A percentile compares a stretch with the other conserved stretches of the same genome.
Conservation (phyloP, 2,329 filamentous ascomycete species). For the Arthrobotrys entomopaga region DNA sequence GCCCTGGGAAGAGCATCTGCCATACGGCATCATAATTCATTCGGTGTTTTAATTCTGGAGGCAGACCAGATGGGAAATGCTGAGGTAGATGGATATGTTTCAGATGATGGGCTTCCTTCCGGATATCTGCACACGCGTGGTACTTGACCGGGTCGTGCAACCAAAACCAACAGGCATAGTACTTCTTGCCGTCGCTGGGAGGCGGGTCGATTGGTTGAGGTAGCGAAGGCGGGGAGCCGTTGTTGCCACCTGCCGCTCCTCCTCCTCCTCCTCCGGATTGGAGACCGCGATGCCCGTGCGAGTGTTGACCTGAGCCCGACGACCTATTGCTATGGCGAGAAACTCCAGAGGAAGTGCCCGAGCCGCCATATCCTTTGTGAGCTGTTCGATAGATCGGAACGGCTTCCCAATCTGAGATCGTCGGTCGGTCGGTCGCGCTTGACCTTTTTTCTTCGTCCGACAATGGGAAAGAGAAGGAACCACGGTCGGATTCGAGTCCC, state of each 20-base stretch:
- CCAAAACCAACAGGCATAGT: conserved; percentile 53
- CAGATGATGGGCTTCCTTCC: conserved; percentile 45
- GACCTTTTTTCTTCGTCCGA: conserved; percentile 2
- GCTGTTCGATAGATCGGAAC: conserved; percentile 28
- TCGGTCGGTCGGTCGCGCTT: conserved; percentile 4
- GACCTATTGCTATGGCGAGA: conserved; percentile 31
- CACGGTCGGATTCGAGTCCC: conserved; percentile 22
- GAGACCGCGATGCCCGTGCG: conserved; percentile 25
- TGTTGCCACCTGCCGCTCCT: conserved; percentile 34
- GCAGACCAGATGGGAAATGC: conserved; percentile 37
- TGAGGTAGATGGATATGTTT: conserved; percentile 44
- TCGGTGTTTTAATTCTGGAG: conserved; percentile 24
- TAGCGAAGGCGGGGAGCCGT: conserved; percentile 35
- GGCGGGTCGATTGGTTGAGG: conserved; percentile 47
- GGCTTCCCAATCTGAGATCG: conserved; percentile 33
- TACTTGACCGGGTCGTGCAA: conserved; percentile 41
- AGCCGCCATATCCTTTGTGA: conserved; percentile 24
- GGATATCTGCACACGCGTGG: conserved; percentile 38
- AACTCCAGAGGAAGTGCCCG: conserved; percentile 28
- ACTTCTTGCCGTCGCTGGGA: conserved; percentile 41
- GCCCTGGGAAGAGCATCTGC: conserved; percentile 30
- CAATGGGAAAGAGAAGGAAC: neutral
- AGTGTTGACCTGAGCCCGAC: conserved; percentile 17
- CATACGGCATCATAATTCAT: conserved; percentile 45
- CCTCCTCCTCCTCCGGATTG: conserved; percentile 19